Percentiles rank a stretch among this genome's conserved stretches.
Evolutionary conservation across 768 basidiomycete species (phyloP).

Genomic region (Russula sp.): DNA sequence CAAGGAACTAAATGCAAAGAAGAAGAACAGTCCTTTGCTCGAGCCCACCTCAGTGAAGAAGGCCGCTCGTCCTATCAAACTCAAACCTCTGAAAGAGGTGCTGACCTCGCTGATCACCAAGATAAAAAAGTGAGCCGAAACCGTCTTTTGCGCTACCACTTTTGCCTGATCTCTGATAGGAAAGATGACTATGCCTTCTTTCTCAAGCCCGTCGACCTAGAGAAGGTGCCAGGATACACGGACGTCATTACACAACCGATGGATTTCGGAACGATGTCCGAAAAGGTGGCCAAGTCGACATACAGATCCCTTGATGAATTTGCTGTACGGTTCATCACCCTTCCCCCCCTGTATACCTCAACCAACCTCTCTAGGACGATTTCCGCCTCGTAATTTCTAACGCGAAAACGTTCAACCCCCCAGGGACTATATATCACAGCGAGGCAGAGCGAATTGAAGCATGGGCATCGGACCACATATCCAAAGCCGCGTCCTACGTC

Average conservation of each 20-base stretch:
- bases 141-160: neutral
- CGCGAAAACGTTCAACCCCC: constrained; percentile 70
- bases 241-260: constrained; percentile 79
- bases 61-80: constrained; percentile 51
- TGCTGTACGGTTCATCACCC: constrained; percentile 38
- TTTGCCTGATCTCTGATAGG: constrained; percentile 32
- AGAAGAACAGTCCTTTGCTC: constrained; percentile 32
- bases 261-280: constrained; percentile 84
- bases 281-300: constrained; percentile 66
- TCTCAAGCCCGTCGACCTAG: constrained; percentile 54
- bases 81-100: constrained; percentile 76
- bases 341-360: neutral
- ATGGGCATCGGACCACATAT: constrained; percentile 69
- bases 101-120: constrained; percentile 56
- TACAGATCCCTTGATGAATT: constrained; percentile 81
- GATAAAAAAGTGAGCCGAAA: constrained; percentile 56
- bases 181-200: constrained; percentile 87
- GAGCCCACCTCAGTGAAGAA: constrained; percentile 28
- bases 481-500: constrained; percentile 60
- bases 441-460: constrained; percentile 67
- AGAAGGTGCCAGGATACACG: constrained; percentile 52
- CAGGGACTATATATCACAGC: constrained; percentile 61
- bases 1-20: constrained; percentile 48
- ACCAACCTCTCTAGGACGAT: constrained; percentile 34
- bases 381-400: constrained; percentile 66